Evolutionary conservation across 2,329 filamentous ascomycete genomes (phyloP), one percentile per base, ranked within the genome.

Genomic region (Microascus cirrosus): DNA sequence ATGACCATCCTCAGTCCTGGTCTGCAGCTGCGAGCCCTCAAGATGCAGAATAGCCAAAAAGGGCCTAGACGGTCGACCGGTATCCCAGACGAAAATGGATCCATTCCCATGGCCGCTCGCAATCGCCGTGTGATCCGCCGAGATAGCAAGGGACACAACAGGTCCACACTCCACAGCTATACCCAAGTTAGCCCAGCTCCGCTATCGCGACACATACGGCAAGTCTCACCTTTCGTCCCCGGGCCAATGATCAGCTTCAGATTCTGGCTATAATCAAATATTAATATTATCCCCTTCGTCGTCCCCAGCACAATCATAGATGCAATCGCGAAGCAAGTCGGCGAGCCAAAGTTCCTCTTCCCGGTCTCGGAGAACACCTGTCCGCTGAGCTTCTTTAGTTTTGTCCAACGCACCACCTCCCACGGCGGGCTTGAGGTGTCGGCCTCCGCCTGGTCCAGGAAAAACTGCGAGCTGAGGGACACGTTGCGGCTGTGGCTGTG

Each of bases 391-490:
- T 95, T 97, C 66, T 86, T 89, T 59, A 99, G 74, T 68, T 89
- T 94, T 1, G 90, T 97, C 95, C 95, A 99, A 67, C 92, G 82
- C 60, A 99, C 88, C 57, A 97, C 91, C 67, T 99, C 94, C 95
- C 94, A 99, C 1, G 94, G 94, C 5, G 89, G 84, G 58, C 90
- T 85, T 2, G 84, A 80, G 1, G 85, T 83, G 62, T 93, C 88
- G 24, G 80, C 77, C 54, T 88, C 87, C 56, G 84, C 76, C 51
- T 80, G 71, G 59, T 86, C 84, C 15, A 79, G 68, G 3, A 85
- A 67, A 12, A 89, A 71, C 63, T 89, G 84, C 64, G 89, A 95
- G 52, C 81, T 86, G 22, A 91, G 66, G 1, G 93, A 96, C 1
- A 84, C 86, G 64, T 90, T 88, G 58, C 92, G 85, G 57, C 90